Evolutionary conservation across 164 flowering plant species (phyloP).

Genomic region (Stephania yunnanensis): DNA sequence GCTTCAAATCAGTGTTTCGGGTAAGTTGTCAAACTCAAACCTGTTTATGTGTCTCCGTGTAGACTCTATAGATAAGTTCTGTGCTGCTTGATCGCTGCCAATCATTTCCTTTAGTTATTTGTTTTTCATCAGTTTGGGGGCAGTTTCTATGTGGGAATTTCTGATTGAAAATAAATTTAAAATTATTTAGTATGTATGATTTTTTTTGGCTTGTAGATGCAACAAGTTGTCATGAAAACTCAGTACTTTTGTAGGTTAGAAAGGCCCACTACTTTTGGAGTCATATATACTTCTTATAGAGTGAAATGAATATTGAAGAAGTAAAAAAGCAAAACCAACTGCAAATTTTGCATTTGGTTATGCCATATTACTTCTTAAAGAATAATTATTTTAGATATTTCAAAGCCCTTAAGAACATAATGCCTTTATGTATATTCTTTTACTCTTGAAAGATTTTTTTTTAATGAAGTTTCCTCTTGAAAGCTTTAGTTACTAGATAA

Average conservation of each 20-base stretch:
- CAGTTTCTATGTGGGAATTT: background rate
- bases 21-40: conserved; percentile 1
- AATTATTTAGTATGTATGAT: background rate
- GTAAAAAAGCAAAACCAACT: too few species aligned
- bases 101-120: background rate
- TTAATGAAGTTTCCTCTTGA: too few species aligned
- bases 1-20: conserved; percentile 92
- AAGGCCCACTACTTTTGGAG: background rate
- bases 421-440: too few species aligned
- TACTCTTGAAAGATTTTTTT: too few species aligned
- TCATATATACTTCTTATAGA: too few species aligned
- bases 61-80: background rate
- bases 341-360: too few species aligned
- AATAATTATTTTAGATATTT: too few species aligned
- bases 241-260: background rate
- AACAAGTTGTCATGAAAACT: background rate
- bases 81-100: background rate
- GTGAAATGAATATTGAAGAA: too few species aligned
- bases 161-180: background rate
- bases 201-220: background rate
- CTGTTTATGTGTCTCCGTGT: background rate
- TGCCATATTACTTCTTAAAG: too few species aligned
- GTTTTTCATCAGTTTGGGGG: background rate
- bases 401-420: too few species aligned
- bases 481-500: too few species aligned